Evolutionary conservation across 2,329 filamentous ascomycete species (phyloP).

Genomic region (Botryotinia globosa): DNA sequence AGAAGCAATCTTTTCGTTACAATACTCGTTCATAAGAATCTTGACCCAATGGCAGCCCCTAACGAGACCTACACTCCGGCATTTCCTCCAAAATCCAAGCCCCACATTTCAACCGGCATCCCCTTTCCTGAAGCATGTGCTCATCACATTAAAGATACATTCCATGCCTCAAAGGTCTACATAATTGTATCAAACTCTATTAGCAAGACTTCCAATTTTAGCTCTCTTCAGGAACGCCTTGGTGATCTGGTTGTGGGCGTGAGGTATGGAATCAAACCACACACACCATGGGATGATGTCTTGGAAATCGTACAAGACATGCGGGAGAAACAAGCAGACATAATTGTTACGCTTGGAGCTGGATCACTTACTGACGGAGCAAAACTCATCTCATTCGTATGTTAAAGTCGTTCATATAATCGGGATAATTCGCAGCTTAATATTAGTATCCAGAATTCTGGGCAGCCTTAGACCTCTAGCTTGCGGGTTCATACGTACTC

Average conservation of each 20-base stretch:
- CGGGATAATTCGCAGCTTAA: not conserved
- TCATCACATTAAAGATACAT: slow-evolving; percentile 35
- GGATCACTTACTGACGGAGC: slow-evolving; percentile 38
- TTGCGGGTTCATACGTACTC: not conserved
- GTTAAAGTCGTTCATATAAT: slow-evolving; percentile 16
- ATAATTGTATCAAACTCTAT: slow-evolving; percentile 39
- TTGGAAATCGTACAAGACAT: slow-evolving; percentile 36
- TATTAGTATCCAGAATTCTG: not conserved
- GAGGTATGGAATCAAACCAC: slow-evolving; percentile 37
- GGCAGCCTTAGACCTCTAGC: not conserved
- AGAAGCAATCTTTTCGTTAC: not conserved
- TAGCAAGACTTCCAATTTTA: slow-evolving; percentile 36
- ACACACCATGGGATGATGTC: slow-evolving; percentile 38
- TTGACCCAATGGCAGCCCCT: not conserved
- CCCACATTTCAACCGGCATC: slow-evolving; percentile 22
- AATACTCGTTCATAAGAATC: not conserved
- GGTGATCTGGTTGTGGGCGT: slow-evolving; percentile 34
- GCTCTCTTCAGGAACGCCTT: slow-evolving; percentile 30
- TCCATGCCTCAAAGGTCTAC: slow-evolving; percentile 34
- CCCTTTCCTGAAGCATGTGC: slow-evolving; percentile 25
- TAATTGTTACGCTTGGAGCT: slow-evolving; percentile 39
- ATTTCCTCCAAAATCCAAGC: slow-evolving; percentile 21
- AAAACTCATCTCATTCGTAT: slow-evolving; percentile 36
- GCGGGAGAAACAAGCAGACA: slow-evolving; percentile 30
- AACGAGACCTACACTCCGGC: slow-evolving; percentile 55